Percentiles rank a stretch among this genome's conserved stretches.
phyloP scores from a whole-genome alignment of 2,329 filamentous ascomycete genomes.

The Berkeleyomyces basicola region DNA sequence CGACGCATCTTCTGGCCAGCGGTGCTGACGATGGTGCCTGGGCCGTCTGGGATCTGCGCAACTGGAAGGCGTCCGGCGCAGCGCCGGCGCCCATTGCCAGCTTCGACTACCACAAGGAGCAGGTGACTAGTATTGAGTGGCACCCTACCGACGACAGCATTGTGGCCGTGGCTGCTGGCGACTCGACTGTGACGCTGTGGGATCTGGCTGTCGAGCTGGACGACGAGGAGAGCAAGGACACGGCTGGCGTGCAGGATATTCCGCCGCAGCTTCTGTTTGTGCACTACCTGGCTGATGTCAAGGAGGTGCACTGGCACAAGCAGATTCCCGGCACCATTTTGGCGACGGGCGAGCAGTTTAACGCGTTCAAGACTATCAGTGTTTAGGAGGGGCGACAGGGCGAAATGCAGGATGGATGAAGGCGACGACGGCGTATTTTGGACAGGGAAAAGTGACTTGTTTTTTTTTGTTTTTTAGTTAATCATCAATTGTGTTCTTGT shows the following conservation, averaged over 20 bases:
- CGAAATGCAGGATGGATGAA: background rate
- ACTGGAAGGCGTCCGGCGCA: conserved; percentile 58
- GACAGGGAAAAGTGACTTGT: background rate
- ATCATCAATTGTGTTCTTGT: background rate
- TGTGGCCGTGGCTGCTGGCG: conserved; percentile 76
- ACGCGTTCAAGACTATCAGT: conserved; percentile 69
- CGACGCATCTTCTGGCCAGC: conserved; percentile 74
- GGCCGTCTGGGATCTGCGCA: conserved; percentile 89
- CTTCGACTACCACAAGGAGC: conserved; percentile 91
- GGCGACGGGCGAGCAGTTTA: conserved; percentile 82
- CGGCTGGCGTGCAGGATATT: conserved; percentile 72
- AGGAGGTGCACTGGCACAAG: conserved; percentile 94
- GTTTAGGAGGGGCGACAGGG: conserved; percentile 31
- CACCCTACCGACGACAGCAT: conserved; percentile 95
- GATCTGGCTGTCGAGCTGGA: conserved; percentile 93
- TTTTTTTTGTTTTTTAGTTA: background rate
- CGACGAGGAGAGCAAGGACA: conserved; percentile 88
- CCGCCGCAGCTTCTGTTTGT: conserved; percentile 91
- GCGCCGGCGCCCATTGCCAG: conserved; percentile 72
- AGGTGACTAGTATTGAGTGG: conserved; percentile 93
- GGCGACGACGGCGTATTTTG: background rate
- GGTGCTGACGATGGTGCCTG: conserved; percentile 88
- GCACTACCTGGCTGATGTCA: conserved; percentile 87
- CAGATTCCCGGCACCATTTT: conserved; percentile 84
- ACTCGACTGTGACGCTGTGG: conserved; percentile 92